These are phyloP conservation scores for Triangularia setosa DNA, from an alignment of 2,329 filamentous ascomycete genomes.

Conservation along the genomic window DNA sequence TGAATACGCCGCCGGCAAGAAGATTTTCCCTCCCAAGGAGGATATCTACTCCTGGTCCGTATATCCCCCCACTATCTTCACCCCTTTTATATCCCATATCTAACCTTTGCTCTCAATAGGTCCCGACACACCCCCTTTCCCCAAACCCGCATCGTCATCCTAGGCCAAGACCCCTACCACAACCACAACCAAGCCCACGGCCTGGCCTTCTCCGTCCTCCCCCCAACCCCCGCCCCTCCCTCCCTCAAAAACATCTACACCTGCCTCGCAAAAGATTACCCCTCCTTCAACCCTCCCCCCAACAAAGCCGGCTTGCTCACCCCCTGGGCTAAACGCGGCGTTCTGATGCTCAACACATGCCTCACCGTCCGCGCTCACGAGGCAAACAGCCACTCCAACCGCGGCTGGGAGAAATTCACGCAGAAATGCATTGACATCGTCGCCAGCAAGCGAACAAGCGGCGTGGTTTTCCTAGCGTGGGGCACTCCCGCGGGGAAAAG, in stretches of 20 bases:
- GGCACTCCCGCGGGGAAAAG: conserved; percentile 78
- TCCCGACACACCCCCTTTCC: conserved; percentile 87
- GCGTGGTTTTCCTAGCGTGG: conserved; percentile 96
- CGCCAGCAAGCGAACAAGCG: conserved; percentile 67
- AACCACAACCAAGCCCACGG: conserved; percentile 94
- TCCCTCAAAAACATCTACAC: conserved; percentile 94
- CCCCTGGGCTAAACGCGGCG: conserved; percentile 90
- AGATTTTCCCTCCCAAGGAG: conserved; percentile 79
- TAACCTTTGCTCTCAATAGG: conserved; percentile 49
- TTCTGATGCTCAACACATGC: conserved; percentile 91
- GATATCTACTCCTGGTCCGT: conserved; percentile 92
- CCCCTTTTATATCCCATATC: not conserved
- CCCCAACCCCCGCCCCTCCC: conserved; percentile 82
- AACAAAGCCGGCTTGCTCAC: conserved; percentile 79
- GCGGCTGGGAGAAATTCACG: conserved; percentile 91
- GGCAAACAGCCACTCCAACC: conserved; percentile 78
- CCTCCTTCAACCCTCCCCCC: conserved; percentile 68
- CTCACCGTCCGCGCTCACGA: conserved; percentile 88
- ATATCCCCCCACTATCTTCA: no score
- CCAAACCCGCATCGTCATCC: conserved; percentile 84
- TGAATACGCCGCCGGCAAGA: conserved; percentile 69
- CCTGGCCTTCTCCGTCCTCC: conserved; percentile 89
- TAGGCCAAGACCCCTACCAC: conserved; percentile 97
- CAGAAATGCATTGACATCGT: conserved; percentile 88
- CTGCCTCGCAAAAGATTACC: conserved; percentile 83